A percentile compares a stretch with the other conserved stretches of the same genome.
phyloP scores from a whole-genome alignment of 768 basidiomycete species.

The Tremella mesenterica region DNA sequence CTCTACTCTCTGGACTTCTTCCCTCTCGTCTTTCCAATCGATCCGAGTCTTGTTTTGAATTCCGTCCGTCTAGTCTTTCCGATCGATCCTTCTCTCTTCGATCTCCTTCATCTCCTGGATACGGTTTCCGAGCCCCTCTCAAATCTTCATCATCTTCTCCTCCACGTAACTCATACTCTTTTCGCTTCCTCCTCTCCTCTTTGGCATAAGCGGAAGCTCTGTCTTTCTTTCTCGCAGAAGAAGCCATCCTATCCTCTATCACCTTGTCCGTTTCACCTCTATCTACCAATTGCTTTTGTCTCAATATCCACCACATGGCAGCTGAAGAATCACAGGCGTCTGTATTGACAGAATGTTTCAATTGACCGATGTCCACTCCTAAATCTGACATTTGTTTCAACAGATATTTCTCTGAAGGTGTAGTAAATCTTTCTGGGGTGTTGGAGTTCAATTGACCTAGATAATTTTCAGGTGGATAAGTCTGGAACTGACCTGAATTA shows the following conservation, averaged over 20 bases:
- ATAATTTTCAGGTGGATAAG: slow-evolving; percentile 47
- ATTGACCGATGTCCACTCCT: slow-evolving; percentile 88
- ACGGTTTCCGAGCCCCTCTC: too few species aligned
- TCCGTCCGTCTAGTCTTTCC: too few species aligned
- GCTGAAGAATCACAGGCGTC: slow-evolving; percentile 88
- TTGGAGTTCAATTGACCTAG: slow-evolving; percentile 36
- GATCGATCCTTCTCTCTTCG: too few species aligned
- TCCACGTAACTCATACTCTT: too few species aligned
- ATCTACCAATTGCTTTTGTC: slow-evolving; percentile 53
- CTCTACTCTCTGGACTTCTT: too few species aligned
- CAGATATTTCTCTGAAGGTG: slow-evolving; percentile 67
- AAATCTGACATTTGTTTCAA: slow-evolving; percentile 63
- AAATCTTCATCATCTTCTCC: too few species aligned
- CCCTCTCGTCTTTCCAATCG: too few species aligned
- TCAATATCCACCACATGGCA: slow-evolving; percentile 91
- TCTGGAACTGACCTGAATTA: slow-evolving; percentile 51
- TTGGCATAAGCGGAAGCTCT: slow-evolving; percentile 18
- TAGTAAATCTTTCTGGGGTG: slow-evolving; percentile 72
- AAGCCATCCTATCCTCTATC: slow-evolving; percentile 19
- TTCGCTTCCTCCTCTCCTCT: slow-evolving; percentile 26
- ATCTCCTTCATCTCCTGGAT: too few species aligned
- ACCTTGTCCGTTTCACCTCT: slow-evolving; percentile 54
- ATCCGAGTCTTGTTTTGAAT: too few species aligned
- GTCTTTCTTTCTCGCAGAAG: slow-evolving; percentile 22
- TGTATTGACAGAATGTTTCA: slow-evolving; percentile 82